A percentile compares a stretch with the other conserved stretches of the same genome.
These are phyloP conservation scores for Epichloe glyceriae DNA, from an alignment of 2,329 filamentous ascomycete genomes.

Conservation along the genomic window DNA sequence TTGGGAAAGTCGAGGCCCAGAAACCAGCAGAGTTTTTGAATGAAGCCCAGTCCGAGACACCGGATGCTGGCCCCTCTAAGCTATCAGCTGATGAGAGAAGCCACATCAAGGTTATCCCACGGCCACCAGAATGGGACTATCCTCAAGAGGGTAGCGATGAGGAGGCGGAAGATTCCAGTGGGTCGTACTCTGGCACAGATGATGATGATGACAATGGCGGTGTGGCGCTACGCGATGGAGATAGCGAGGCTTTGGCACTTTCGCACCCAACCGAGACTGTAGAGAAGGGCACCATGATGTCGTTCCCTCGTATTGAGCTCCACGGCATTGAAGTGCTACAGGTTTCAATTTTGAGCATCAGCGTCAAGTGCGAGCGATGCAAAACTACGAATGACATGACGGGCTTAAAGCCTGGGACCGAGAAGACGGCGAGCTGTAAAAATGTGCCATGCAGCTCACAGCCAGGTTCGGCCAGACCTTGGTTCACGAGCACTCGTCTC, in stretches of 20 bases:
- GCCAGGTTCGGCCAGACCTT: constrained; percentile 52
- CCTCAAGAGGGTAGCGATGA: constrained; percentile 27
- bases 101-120: constrained; percentile 59
- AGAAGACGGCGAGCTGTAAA: constrained; percentile 41
- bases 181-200: constrained; percentile 26
- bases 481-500: constrained; percentile 59
- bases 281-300: constrained; percentile 63
- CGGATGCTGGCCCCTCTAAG: constrained; percentile 5
- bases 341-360: constrained; percentile 51
- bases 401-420: constrained; percentile 43
- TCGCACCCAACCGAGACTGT: constrained; percentile 16
- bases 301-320: constrained; percentile 65
- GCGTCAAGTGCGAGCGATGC: constrained; percentile 67
- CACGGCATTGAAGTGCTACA: constrained; percentile 67
- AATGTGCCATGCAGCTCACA: constrained; percentile 40
- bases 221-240: constrained; percentile 22
- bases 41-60: constrained; percentile 1
- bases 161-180: constrained; percentile 20
- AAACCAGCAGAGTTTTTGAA: constrained; percentile 7
- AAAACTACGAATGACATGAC: constrained; percentile 59
- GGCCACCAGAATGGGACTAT: constrained; percentile 63
- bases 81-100: constrained; percentile 33
- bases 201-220: constrained; percentile 31
- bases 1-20: constrained; percentile 4
- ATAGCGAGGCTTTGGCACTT: constrained; percentile 2